Evolutionary conservation across 2,329 filamentous ascomycete species (phyloP).

Genomic region (Pseudopyrenochaeta lycopersici): DNA sequence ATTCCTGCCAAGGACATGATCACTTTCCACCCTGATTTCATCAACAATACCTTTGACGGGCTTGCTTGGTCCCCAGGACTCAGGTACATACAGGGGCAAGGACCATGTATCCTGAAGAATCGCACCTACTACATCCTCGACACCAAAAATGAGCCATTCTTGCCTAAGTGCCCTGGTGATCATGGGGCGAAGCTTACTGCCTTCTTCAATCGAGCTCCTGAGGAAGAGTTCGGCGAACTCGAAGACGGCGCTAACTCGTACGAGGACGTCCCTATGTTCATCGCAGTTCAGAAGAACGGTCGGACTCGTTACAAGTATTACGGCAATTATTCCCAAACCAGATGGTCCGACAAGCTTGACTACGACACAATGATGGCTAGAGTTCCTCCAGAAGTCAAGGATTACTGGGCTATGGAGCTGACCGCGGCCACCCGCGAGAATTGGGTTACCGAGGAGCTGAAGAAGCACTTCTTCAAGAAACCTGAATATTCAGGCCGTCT

Average conservation of each 20-base stretch:
- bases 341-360: slow-evolving; percentile 56
- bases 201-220: slow-evolving; percentile 53
- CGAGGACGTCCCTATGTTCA: slow-evolving; percentile 54
- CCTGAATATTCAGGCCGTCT: slow-evolving; percentile 52
- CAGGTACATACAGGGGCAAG: slow-evolving; percentile 41
- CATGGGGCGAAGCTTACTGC: slow-evolving; percentile 59
- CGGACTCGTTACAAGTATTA: slow-evolving; percentile 51
- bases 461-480: slow-evolving; percentile 54
- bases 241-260: slow-evolving; percentile 38
- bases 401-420: slow-evolving; percentile 53
- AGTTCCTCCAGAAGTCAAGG: slow-evolving; percentile 50
- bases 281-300: slow-evolving; percentile 26
- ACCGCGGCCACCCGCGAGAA: slow-evolving; percentile 42
- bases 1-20: slow-evolving; percentile 34
- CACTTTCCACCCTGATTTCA: slow-evolving; percentile 51
- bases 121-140: slow-evolving; percentile 56
- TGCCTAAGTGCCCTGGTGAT: slow-evolving; percentile 50
- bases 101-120: slow-evolving; percentile 37
- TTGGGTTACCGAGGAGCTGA: slow-evolving; percentile 55
- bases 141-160: slow-evolving; percentile 49
- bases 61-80: slow-evolving; percentile 53
- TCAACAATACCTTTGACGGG: slow-evolving; percentile 50
- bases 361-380: slow-evolving; percentile 50
- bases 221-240: slow-evolving; percentile 36
- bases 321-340: slow-evolving; percentile 56